Conservation (phyloP, 495 filamentous ascomycete species). For the Podospora didyma region DNA sequence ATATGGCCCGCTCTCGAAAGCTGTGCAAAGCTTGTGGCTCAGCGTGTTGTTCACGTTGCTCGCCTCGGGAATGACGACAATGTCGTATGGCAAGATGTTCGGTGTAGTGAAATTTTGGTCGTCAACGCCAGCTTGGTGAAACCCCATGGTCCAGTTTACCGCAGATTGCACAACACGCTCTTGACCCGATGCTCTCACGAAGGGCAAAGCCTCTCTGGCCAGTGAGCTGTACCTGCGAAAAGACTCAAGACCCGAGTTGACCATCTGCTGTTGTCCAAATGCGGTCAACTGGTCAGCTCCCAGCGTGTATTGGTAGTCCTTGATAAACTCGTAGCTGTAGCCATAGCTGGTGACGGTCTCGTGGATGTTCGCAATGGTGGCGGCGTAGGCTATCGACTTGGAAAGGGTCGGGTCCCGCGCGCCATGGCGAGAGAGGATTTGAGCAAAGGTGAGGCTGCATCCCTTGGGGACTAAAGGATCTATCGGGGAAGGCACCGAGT, state of each 20-base stretch:
- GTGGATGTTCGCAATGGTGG: constrained; percentile 59
- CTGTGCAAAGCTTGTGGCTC: constrained; percentile 62
- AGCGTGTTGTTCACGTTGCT: constrained; percentile 70
- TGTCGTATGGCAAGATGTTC: constrained; percentile 47
- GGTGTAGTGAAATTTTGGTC: constrained; percentile 31
- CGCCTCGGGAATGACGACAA: constrained; percentile 62
- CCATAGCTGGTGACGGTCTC: constrained; percentile 49
- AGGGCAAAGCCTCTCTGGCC: constrained; percentile 48
- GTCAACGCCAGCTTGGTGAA: constrained; percentile 51
- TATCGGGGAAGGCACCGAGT: constrained; percentile 62
- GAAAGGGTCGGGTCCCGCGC: constrained; percentile 68
- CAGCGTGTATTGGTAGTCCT: constrained; percentile 65
- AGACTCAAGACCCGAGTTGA: constrained; percentile 69
- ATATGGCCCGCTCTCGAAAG: constrained; percentile 51
- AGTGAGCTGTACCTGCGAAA: constrained; percentile 65
- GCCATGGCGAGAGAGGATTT: constrained; percentile 79
- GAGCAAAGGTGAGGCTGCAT: constrained; percentile 73
- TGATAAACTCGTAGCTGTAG: constrained; percentile 59
- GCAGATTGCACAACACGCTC: constrained; percentile 72
- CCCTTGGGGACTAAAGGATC: constrained; percentile 50
- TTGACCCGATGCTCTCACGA: constrained; percentile 67
- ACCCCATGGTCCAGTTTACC: constrained; percentile 67
- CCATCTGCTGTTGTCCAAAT: constrained; percentile 70
- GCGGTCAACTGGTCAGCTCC: constrained; percentile 70
- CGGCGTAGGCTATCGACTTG: constrained; percentile 56